phyloP scores from a whole-genome alignment of 352 stramenopile genomes.

The Phytophthora macrochlamydospora region DNA sequence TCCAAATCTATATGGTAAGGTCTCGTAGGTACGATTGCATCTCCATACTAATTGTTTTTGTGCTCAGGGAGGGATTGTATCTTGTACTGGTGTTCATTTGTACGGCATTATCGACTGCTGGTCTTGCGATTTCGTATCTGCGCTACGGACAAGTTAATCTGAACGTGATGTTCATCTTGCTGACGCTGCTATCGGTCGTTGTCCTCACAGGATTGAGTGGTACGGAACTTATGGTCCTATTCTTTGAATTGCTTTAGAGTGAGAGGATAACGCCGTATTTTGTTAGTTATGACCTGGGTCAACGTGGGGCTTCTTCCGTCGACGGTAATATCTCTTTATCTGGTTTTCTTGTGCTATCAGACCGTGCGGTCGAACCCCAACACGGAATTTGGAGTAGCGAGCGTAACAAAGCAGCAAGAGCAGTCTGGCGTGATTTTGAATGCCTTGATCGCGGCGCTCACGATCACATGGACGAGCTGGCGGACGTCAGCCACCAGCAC shows the following conservation, averaged over 20 bases:
- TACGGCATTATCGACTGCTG: constrained; percentile 34
- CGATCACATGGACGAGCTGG: constrained; percentile 77
- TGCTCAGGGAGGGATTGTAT: constrained; percentile 59
- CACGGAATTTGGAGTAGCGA: constrained; percentile 46
- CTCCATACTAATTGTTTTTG: neutral
- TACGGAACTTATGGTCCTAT: constrained; percentile 16
- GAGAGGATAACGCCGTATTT: constrained; percentile 13
- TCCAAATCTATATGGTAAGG: constrained; percentile 32
- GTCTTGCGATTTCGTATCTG: constrained; percentile 61
- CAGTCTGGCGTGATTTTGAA: constrained; percentile 55
- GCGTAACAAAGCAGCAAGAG: constrained; percentile 36
- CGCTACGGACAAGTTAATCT: constrained; percentile 55
- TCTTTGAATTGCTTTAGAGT: neutral
- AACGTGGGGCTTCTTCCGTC: constrained; percentile 69
- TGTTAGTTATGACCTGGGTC: constrained; percentile 58
- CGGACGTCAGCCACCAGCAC: constrained; percentile 68
- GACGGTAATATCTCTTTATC: constrained; percentile 56
- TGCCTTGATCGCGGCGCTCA: constrained; percentile 56
- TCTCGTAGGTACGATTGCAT: neutral
- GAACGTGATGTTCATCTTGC: constrained; percentile 63
- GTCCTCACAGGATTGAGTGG: constrained; percentile 60
- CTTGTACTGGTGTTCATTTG: constrained; percentile 50
- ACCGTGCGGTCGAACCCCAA: constrained; percentile 71
- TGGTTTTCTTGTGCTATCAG: constrained; percentile 77
- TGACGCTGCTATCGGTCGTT: constrained; percentile 53